A percentile compares a stretch with the other conserved stretches of the same genome.
Evolutionary conservation across 345 rosid species (phyloP).

Genomic region (Litchi chinensis): DNA sequence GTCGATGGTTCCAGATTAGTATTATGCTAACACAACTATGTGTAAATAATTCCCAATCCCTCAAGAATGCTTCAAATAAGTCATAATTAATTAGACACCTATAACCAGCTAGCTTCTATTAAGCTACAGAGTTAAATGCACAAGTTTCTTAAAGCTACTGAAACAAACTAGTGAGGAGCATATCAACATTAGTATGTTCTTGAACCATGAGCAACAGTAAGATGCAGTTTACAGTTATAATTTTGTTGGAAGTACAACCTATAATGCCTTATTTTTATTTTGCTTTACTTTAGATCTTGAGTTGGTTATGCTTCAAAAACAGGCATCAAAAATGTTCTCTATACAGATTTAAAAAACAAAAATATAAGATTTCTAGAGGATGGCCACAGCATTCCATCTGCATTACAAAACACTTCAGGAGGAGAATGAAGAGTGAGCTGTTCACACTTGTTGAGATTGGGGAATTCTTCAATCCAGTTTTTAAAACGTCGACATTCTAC

Average conservation of each 20-base stretch:
- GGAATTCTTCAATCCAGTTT: not conserved
- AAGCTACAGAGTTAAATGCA: not conserved
- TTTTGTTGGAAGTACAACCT: not conserved
- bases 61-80: not conserved
- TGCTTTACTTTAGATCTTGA: not conserved
- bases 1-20: conserved; percentile 1
- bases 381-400: not conserved
- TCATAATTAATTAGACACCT: not conserved
- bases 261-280: not conserved
- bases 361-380: not conserved
- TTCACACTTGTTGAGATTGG: not conserved
- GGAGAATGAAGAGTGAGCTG: not conserved
- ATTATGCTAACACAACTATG: not conserved
- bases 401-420: not conserved
- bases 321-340: not conserved
- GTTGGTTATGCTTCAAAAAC: not conserved
- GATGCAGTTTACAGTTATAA: not conserved
- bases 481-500: not conserved
- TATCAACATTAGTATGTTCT: not conserved
- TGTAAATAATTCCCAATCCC: not conserved
- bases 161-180: not conserved
- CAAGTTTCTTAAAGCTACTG: not conserved
- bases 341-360: not conserved
- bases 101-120: not conserved
- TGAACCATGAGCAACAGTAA: not conserved